Evolutionary conservation across 2,329 filamentous ascomycete genomes (phyloP).

Genomic region (Xylariomycetidae sp.): DNA sequence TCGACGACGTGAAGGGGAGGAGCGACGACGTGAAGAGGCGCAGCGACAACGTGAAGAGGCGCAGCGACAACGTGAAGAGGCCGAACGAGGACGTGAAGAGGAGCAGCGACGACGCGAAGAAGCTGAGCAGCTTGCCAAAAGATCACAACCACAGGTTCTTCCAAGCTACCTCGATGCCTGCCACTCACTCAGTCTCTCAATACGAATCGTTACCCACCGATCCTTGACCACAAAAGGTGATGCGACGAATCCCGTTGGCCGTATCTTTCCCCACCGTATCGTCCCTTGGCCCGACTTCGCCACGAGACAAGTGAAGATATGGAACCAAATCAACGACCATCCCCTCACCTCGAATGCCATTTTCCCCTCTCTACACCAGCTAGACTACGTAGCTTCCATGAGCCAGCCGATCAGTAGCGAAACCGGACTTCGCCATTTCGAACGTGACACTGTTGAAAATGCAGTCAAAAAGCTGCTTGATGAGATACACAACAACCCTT

Average conservation of each 20-base stretch:
- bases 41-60: background rate
- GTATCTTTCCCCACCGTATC: background rate
- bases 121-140: constrained; percentile 7
- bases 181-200: constrained; percentile 25
- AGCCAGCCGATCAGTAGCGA: constrained; percentile 31
- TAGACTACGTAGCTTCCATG: constrained; percentile 28
- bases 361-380: constrained; percentile 29
- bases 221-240: background rate
- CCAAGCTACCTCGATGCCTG: constrained; percentile 27
- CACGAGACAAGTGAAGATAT: constrained; percentile 25
- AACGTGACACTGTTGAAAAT: constrained; percentile 32
- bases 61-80: background rate
- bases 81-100: constrained; percentile 8
- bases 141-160: constrained; percentile 14
- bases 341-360: constrained; percentile 21
- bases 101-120: constrained; percentile 20
- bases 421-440: constrained; percentile 27
- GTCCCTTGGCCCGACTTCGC: constrained; percentile 27
- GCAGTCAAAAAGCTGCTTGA: constrained; percentile 29
- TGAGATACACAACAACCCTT: constrained; percentile 20
- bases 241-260: background rate
- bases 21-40: no score
- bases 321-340: constrained; percentile 19
- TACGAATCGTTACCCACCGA: constrained; percentile 26
- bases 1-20: no score